Conservation (phyloP, 2,329 filamentous ascomycete species). For the Colletotrichum sansevieriae region DNA sequence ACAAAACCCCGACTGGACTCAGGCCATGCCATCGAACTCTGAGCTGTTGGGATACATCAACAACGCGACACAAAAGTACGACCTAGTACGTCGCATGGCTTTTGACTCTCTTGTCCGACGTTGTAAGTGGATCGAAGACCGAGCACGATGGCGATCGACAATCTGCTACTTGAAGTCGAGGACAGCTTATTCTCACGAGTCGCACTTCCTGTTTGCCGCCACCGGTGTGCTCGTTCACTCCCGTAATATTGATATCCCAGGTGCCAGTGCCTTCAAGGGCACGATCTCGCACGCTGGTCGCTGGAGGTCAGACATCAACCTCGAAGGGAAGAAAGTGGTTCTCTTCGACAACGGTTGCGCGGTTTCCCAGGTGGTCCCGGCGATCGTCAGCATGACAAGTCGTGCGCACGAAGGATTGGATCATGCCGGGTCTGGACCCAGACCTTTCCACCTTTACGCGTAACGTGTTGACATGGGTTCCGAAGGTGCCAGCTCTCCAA, state of each 20-base stretch:
- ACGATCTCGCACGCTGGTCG: constrained; percentile 66
- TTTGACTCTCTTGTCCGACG: constrained; percentile 53
- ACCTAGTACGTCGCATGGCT: constrained; percentile 53
- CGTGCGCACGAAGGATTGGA: constrained; percentile 58
- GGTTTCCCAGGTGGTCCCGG: constrained; percentile 65
- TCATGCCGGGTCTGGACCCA: constrained; percentile 51
- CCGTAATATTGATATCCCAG: constrained; percentile 58
- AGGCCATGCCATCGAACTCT: constrained; percentile 65
- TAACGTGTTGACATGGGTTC: constrained; percentile 60
- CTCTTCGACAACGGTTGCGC: constrained; percentile 68
- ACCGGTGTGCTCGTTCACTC: constrained; percentile 52
- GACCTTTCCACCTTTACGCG: constrained; percentile 41
- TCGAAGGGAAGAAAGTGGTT: constrained; percentile 61
- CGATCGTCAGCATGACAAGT: constrained; percentile 56
- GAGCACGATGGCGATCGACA: constrained; percentile 51
- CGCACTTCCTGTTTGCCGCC: constrained; percentile 55
- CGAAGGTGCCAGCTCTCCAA: constrained; percentile 58
- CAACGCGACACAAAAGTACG: constrained; percentile 61
- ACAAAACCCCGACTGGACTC: constrained; percentile 72
- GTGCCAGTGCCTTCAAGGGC: constrained; percentile 64
- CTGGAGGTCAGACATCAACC: constrained; percentile 65
- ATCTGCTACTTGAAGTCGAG: constrained; percentile 46
- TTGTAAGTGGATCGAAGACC: constrained; percentile 55
- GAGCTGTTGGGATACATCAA: constrained; percentile 72
- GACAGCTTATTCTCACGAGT: constrained; percentile 50